Percentiles rank a stretch among this genome's conserved stretches.
Conservation (phyloP, 495 filamentous ascomycete species). For the Penicillium waksmanii region DNA sequence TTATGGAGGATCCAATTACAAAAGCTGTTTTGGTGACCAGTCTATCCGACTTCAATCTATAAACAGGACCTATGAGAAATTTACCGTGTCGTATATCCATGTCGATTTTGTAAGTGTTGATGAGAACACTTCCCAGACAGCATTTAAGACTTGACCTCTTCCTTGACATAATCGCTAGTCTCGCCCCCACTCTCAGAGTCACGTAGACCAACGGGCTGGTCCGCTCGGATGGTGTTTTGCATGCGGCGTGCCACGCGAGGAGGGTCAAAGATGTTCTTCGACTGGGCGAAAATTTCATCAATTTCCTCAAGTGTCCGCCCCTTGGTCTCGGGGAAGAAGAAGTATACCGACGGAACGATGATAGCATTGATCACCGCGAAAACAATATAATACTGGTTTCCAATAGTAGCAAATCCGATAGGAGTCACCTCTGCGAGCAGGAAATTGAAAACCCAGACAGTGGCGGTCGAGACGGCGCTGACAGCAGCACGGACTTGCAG, state of each 20-base stretch:
- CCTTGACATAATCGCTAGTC: conserved; percentile 10
- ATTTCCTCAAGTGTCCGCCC: conserved; percentile 74
- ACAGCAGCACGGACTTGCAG: conserved; percentile 68
- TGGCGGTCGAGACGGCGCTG: conserved; percentile 64
- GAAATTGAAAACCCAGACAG: conserved; percentile 66
- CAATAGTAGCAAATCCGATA: conserved; percentile 48
- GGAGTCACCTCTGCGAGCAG: conserved; percentile 50
- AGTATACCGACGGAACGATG: conserved; percentile 56
- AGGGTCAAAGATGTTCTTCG: conserved; percentile 35
- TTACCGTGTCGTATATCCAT: background rate
- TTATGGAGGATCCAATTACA: background rate
- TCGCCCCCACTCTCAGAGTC: conserved; percentile 11
- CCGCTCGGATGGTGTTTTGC: conserved; percentile 24
- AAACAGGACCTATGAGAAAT: too few species aligned
- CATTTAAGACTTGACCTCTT: conserved; percentile 8
- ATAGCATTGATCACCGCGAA: conserved; percentile 51
- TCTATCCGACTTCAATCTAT: too few species aligned
- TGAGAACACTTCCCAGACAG: background rate
- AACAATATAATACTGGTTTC: conserved; percentile 53
- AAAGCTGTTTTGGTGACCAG: background rate
- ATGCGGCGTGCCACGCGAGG: conserved; percentile 33
- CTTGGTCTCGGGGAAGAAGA: conserved; percentile 62
- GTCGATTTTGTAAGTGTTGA: background rate
- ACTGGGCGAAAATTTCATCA: conserved; percentile 64
- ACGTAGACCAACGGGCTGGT: conserved; percentile 4